phyloP scores from a whole-genome alignment of 2,329 filamentous ascomycete genomes.

The Pseudocercospora cruenta region DNA sequence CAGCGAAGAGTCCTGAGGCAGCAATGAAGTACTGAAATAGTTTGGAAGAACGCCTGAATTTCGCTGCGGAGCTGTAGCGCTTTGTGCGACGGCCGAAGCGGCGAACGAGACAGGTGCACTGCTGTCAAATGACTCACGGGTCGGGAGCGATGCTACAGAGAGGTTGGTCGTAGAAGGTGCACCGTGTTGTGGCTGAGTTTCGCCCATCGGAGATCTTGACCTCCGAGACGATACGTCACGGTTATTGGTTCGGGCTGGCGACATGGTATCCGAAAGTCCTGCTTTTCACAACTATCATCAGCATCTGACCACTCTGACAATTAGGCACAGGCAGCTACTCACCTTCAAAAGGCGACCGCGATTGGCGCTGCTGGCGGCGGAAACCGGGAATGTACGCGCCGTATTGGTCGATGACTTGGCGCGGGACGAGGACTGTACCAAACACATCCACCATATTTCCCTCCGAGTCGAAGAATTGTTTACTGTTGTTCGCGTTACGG shows the following conservation, averaged over 20 bases:
- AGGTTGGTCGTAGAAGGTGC: neutral
- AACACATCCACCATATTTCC: conserved; percentile 11
- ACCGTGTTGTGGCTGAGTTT: too few species aligned
- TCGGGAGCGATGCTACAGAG: neutral
- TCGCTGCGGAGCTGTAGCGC: neutral
- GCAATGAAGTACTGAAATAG: neutral
- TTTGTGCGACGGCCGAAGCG: neutral
- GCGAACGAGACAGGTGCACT: conserved; percentile 2
- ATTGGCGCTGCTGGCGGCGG: conserved; percentile 4
- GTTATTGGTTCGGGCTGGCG: neutral
- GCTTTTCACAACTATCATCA: neutral
- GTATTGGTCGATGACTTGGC: neutral
- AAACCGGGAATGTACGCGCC: neutral
- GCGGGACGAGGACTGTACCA: neutral
- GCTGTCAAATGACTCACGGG: neutral
- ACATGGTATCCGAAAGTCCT: neutral
- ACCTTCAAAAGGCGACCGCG: conserved; percentile 1
- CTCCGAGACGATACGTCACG: neutral
- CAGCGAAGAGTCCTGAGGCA: conserved; percentile 10
- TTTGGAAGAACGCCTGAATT: neutral
- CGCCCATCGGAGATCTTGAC: neutral
- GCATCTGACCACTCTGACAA: neutral
- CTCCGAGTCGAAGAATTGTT: neutral
- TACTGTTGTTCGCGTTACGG: conserved; percentile 1
- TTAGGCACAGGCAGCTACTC: conserved; percentile 5